Percentiles rank a stretch among this genome's conserved stretches.
phyloP scores from a whole-genome alignment of 1,139 yeast genomes.

The Pneumocystis murina region DNA sequence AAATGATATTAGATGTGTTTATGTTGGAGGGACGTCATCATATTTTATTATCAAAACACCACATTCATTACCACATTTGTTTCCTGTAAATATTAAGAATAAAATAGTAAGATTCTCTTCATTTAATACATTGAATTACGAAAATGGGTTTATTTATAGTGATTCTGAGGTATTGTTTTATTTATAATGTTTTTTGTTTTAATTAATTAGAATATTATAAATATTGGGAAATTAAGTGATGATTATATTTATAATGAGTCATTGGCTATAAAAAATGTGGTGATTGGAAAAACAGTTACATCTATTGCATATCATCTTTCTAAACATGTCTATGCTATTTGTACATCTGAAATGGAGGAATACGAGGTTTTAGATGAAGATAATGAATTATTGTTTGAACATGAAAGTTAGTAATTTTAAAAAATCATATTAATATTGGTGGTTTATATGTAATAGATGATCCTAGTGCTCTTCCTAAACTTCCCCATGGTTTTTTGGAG shows the following conservation, averaged over 20 bases:
- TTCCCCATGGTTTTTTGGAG: conserved; percentile 46
- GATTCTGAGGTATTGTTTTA: neutral
- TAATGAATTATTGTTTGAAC: conserved; percentile 26
- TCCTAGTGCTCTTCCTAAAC: conserved; percentile 35
- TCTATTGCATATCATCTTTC: conserved; percentile 58
- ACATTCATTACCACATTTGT: conserved; percentile 51
- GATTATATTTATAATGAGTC: conserved; percentile 43
- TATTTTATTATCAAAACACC: conserved; percentile 50
- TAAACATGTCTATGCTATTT: conserved; percentile 48
- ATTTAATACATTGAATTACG: conserved; percentile 13
- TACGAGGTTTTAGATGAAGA: conserved; percentile 67
- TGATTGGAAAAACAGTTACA: conserved; percentile 47
- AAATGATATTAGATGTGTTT: conserved; percentile 44
- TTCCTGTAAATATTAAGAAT: conserved; percentile 35
- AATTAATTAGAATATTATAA: conserved; percentile 37
- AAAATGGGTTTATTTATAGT: neutral
- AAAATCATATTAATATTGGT: conserved; percentile 25
- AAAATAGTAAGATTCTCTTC: conserved; percentile 36
- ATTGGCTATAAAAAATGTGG: conserved; percentile 44
- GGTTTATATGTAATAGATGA: conserved; percentile 34
- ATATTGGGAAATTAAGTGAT: conserved; percentile 47
- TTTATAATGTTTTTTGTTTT: neutral
- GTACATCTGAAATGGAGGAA: conserved; percentile 46
- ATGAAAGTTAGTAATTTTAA: conserved; percentile 5
- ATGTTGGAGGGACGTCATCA: conserved; percentile 66